Base-by-base conservation (phyloP, 176 grass and related monocot genomes). In the Areca catechu region DNA sequence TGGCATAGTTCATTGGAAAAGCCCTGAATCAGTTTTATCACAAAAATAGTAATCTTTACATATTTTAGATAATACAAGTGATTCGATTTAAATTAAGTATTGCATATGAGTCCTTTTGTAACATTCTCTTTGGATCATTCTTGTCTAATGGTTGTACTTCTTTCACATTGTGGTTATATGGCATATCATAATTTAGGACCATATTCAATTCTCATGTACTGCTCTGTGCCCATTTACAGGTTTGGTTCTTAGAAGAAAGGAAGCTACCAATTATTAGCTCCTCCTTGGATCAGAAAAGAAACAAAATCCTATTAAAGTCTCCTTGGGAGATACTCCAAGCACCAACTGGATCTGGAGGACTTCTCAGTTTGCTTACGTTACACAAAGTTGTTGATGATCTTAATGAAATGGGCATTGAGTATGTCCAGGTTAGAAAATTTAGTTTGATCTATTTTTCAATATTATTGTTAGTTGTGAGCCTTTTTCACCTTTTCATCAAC, bases 211-310 rank as follows among this genome's bases (percentile, higher is more conserved):
- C 9, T 43, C 1, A 43, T 43, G 10, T 57, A 56, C 20, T 51
- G 56, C 22, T 4, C 0, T 69, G 22, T 6, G 57, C 71, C 66
- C 51, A 1, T 76, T 68, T 48, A 16, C 73, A 98, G 93, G 70
- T 92, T 28, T 92, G 93, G 88, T 50, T 98, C 71, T 71, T 92
- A 16, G 81, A 88, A 85, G 84, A 81, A 30, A 50, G 75, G 58
- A 63, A 85, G 23, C 77, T 98, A 53, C 93, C 93, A 16, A 56
- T 98, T 64, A 50, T 92, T 47, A 92, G 70, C 62, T 61, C 75
- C n/a, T 66, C 80, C 25, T 61, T 68, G 16, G 66, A 77, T 57
- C 48, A 65, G 57, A 59, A 19, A 17, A 20, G 69, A 22, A 66
- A 71, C 75, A 80, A 74, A 48, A 85, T 98, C 59, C 50, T 98